Evolutionary conservation across 805 yeast species (phyloP).

Genomic region (Huiozyma sinensis): DNA sequence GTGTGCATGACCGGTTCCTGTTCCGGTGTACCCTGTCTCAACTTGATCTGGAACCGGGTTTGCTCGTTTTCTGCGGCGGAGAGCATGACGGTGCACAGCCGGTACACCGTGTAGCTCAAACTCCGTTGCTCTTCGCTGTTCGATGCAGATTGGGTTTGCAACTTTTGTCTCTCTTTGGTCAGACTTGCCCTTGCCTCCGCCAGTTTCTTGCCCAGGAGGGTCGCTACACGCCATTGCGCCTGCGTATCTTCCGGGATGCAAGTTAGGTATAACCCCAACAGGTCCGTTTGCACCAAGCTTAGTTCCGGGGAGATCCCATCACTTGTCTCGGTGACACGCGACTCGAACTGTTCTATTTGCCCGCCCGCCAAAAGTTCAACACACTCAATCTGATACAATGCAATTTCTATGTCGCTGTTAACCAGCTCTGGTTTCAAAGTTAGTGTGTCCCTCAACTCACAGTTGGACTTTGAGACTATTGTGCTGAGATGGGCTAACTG

Average conservation of each 20-base stretch:
- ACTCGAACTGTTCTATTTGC: neutral
- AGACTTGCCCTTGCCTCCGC: constrained; percentile 8
- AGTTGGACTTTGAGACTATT: constrained; percentile 8
- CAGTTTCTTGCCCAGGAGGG: constrained; percentile 11
- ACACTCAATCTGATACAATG: neutral
- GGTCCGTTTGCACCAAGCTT: constrained; percentile 12
- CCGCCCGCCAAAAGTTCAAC: neutral
- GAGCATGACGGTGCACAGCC: constrained; percentile 17
- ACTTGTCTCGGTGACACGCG: neutral
- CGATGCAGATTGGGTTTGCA: constrained; percentile 2
- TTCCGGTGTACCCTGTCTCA: neutral
- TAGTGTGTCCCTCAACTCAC: constrained; percentile 7
- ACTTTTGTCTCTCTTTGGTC: constrained; percentile 8
- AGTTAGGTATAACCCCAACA: constrained; percentile 10
- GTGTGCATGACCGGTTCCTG: constrained; percentile 4
- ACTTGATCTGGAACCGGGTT: constrained; percentile 12
- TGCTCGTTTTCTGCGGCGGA: constrained; percentile 20
- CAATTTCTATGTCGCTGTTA: neutral
- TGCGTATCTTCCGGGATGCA: constrained; percentile 5
- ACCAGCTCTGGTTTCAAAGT: neutral
- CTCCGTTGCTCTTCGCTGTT: constrained; percentile 8
- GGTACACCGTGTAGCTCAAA: constrained; percentile 19
- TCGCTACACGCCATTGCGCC: constrained; percentile 14
- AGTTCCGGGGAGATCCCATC: constrained; percentile 3
- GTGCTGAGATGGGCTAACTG: constrained; percentile 18